These are phyloP conservation scores for Henckelia pumila DNA, from an alignment of 257 asterid genomes.

Conservation along the genomic window DNA sequence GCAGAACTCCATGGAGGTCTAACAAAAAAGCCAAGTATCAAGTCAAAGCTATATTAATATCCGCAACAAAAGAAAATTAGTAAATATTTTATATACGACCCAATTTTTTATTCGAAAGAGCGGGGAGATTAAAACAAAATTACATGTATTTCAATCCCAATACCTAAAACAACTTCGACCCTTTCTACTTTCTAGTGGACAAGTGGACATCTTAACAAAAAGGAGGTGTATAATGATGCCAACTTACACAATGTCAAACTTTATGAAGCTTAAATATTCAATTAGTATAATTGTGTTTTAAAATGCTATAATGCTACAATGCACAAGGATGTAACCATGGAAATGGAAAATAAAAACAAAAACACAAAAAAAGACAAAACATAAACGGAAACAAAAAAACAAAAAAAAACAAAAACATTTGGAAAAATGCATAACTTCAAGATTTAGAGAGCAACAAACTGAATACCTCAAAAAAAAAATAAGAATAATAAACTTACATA, in stretches of 20 bases:
- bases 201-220: neutral
- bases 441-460: neutral
- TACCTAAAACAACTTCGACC: slow-evolving; percentile 1
- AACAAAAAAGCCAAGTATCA: slow-evolving; percentile 23
- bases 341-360: no score
- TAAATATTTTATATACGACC: slow-evolving; percentile 8
- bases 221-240: neutral
- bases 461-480: neutral
- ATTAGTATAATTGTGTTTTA: neutral
- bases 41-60: slow-evolving; percentile 17
- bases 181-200: neutral
- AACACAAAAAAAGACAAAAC: no score
- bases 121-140: neutral
- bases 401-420: slow-evolving; percentile 1
- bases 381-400: no score
- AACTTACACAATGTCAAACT: neutral
- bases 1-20: slow-evolving; percentile 41
- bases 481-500: neutral
- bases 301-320: neutral
- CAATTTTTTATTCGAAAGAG: neutral
- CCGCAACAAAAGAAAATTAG: slow-evolving; percentile 1
- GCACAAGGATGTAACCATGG: neutral
- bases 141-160: neutral
- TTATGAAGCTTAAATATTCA: neutral
- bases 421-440: neutral